A percentile compares a stretch with the other conserved stretches of the same genome.
Conservation (phyloP, 2,329 filamentous ascomycete genomes). For the Endothia cerciana region DNA sequence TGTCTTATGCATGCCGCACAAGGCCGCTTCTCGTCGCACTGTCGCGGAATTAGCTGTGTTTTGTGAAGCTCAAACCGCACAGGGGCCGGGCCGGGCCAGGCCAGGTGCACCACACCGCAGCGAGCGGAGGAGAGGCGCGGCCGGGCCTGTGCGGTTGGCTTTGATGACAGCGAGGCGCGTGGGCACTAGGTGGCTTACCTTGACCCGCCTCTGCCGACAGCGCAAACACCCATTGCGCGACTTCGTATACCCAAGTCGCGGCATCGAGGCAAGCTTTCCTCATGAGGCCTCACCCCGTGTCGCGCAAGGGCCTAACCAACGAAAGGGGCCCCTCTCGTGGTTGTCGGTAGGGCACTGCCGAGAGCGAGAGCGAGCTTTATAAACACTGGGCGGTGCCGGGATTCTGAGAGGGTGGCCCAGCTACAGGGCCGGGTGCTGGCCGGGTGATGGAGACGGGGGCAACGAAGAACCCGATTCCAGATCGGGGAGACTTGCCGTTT, state of each 20-base stretch:
- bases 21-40: slow-evolving; percentile 33
- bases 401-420: slow-evolving; percentile 13
- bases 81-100: too few species aligned
- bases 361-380: slow-evolving; percentile 26
- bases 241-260: slow-evolving; percentile 33
- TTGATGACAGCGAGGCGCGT: too few species aligned
- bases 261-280: slow-evolving; percentile 27
- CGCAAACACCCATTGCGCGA: slow-evolving; percentile 32
- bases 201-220: slow-evolving; percentile 32
- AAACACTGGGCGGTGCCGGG: not conserved
- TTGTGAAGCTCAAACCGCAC: too few species aligned
- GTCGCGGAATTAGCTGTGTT: slow-evolving; percentile 10
- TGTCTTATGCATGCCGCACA: slow-evolving; percentile 32
- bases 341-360: slow-evolving; percentile 15
- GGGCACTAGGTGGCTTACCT: slow-evolving; percentile 30
- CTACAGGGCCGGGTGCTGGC: slow-evolving; percentile 3
- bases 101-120: too few species aligned
- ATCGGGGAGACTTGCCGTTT: too few species aligned
- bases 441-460: too few species aligned
- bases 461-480: too few species aligned
- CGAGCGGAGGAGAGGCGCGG: not conserved
- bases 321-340: not conserved
- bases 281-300: slow-evolving; percentile 4
- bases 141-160: too few species aligned
- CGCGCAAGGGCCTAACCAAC: slow-evolving; percentile 13